Percentiles rank a stretch among this genome's conserved stretches.
Evolutionary conservation across 2,329 filamentous ascomycete genomes (phyloP).

Genomic region (Ceratocystis variospora): DNA sequence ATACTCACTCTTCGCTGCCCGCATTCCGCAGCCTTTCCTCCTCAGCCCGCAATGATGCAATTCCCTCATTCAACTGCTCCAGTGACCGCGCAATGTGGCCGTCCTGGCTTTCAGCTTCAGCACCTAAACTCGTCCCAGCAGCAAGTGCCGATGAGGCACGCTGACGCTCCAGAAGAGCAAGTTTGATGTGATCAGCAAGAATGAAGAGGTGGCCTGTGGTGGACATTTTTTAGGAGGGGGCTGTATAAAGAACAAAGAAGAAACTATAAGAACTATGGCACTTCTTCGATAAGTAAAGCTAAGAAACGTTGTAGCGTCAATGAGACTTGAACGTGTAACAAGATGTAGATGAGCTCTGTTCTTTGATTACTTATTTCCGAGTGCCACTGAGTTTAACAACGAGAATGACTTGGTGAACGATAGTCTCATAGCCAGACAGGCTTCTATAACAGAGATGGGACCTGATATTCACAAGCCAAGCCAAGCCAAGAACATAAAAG

Average conservation of each 20-base stretch:
- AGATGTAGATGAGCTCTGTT: too few relatives aligned
- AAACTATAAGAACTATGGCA: background rate
- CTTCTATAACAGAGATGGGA: too few relatives aligned
- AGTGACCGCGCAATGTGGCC: slow-evolving; percentile 79
- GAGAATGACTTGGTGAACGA: too few relatives aligned
- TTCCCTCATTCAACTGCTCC: slow-evolving; percentile 69
- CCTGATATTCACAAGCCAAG: background rate
- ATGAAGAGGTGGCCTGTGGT: slow-evolving; percentile 71
- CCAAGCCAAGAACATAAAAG: background rate
- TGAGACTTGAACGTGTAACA: too few relatives aligned
- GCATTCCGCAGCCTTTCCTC: slow-evolving; percentile 48
- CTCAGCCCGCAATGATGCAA: slow-evolving; percentile 55
- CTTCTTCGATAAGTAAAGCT: too few relatives aligned
- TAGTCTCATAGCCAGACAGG: too few relatives aligned
- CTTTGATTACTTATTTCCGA: too few relatives aligned
- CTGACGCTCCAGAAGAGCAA: slow-evolving; percentile 83
- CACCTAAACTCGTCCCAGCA: slow-evolving; percentile 50
- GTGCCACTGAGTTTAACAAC: too few relatives aligned
- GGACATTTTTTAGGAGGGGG: slow-evolving; percentile 31
- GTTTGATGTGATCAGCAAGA: slow-evolving; percentile 90
- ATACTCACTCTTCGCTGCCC: slow-evolving; percentile 47
- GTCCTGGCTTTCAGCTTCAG: slow-evolving; percentile 70
- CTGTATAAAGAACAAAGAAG: background rate
- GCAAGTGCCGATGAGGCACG: slow-evolving; percentile 38
- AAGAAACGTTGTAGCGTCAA: too few relatives aligned